Conservation (phyloP, 169 alveolate species). For the Babesia gibsoni region DNA sequence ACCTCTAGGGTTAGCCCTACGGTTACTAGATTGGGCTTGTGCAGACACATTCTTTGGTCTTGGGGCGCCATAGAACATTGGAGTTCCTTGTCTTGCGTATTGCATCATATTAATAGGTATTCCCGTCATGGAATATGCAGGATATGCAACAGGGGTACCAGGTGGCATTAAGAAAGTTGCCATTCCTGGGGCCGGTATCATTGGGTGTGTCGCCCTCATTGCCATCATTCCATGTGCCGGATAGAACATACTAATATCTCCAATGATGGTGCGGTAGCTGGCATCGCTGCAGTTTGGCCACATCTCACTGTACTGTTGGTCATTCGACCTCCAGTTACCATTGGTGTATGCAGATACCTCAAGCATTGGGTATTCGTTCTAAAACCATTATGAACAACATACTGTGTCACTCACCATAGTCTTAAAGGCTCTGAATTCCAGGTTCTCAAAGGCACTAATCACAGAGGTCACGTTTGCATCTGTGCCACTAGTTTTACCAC, state of each 20-base stretch:
- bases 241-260: conserved; percentile 24
- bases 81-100: conserved; percentile 48
- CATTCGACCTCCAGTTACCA: conserved; percentile 1
- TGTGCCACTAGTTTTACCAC: too few species aligned
- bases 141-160: conserved; percentile 38
- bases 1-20: too few species aligned
- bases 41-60: conserved; percentile 1
- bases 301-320: conserved; percentile 9
- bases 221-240: conserved; percentile 5
- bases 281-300: conserved; percentile 36
- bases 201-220: conserved; percentile 44
- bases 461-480: background rate
- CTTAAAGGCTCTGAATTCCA: conserved; percentile 37
- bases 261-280: conserved; percentile 56
- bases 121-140: conserved; percentile 48
- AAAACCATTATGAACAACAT: background rate
- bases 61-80: conserved; percentile 35
- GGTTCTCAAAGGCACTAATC: too few species aligned
- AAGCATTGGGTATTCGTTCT: conserved; percentile 41
- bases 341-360: conserved; percentile 21
- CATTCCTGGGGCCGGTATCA: conserved; percentile 31
- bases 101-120: conserved; percentile 50
- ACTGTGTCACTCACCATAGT: conserved; percentile 23
- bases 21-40: too few species aligned
- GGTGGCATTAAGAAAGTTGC: conserved; percentile 43